Base-by-base conservation (phyloP, 805 yeast species). In the Hanseniaspora valbyensis region DNA sequence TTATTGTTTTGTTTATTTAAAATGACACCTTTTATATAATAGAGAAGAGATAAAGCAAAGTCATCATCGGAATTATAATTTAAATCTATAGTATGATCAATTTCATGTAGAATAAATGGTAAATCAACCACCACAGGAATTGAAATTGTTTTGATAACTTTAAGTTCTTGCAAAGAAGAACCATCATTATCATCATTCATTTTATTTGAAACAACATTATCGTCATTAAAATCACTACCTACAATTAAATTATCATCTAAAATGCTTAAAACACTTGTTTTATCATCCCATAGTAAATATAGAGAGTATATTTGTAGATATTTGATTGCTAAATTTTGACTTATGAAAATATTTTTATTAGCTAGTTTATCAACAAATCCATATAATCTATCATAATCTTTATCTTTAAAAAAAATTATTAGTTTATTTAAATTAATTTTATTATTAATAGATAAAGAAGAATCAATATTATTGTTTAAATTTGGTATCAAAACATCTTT, bases 1-100 rank as follows among this genome's bases (percentile, higher is more conserved):
- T 66, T 65, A 55, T 81, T 78, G 44, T 79, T 78, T 57, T 81
- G 81, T 24, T 54, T 52, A 57, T 77, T 80, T 49, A 78, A 67
- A 42, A 80, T 68, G 1, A 84, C 68, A 1, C 96, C 98, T 51
- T 76, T 70, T 37, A 92, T 63, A 58, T 86, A 90, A 54, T 77
- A 69, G 25, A 92, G 64, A 54, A 83, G 79, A 2, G 95, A 67
- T 55, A 54, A 57, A 18, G 51, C 52, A 19, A 51, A 43, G 6
- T 39, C 43, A 10, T 50, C 46, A 9, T 44, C 6, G 2, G 29
- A 25, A 2, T 46, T 45, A 10, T 53, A 21, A 13, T 34, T 13
- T 42, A 41, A 29, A 54, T 54, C 12, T 21, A 58, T 39, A 44
- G 54, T 58, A 2, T 53, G 32, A 32, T 61, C 68, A 16, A 76